Conservation (phyloP, 2,329 filamentous ascomycete species). For the Rhynchosporium agropyri region DNA sequence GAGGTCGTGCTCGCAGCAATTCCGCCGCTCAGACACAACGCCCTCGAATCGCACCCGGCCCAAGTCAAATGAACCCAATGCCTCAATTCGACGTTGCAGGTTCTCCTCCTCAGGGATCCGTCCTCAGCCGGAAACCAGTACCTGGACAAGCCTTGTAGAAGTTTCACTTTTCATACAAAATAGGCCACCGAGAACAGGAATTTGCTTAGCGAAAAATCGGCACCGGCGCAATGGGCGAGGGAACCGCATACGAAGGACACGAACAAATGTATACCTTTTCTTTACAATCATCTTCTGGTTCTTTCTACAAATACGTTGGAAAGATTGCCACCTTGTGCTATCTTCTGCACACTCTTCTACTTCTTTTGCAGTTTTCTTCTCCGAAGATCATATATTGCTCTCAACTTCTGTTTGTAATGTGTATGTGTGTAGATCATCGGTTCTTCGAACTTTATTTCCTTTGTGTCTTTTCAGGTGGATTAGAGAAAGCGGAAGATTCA, state of each 20-base stretch:
- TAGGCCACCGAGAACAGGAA: constrained; percentile 10
- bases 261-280: constrained; percentile 29
- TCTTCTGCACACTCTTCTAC: constrained; percentile 2
- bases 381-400: constrained; percentile 12
- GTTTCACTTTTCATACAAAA: constrained; percentile 6
- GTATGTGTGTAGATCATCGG: constrained; percentile 17
- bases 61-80: constrained; percentile 36
- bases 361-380: neutral
- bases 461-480: neutral
- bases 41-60: constrained; percentile 33
- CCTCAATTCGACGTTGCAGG: constrained; percentile 22
- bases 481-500: neutral
- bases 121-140: constrained; percentile 39
- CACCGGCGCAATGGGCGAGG: constrained; percentile 25
- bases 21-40: constrained; percentile 32
- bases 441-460: neutral
- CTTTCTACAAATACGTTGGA: neutral
- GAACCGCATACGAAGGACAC: constrained; percentile 30
- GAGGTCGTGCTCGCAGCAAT: constrained; percentile 32
- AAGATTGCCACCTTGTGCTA: neutral
- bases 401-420: constrained; percentile 15
- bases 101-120: constrained; percentile 25
- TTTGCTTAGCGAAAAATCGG: constrained; percentile 16
- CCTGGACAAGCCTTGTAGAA: constrained; percentile 41
- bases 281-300: constrained; percentile 5